Conservation (phyloP, 495 filamentous ascomycete species). For the Daldinia grandis region DNA sequence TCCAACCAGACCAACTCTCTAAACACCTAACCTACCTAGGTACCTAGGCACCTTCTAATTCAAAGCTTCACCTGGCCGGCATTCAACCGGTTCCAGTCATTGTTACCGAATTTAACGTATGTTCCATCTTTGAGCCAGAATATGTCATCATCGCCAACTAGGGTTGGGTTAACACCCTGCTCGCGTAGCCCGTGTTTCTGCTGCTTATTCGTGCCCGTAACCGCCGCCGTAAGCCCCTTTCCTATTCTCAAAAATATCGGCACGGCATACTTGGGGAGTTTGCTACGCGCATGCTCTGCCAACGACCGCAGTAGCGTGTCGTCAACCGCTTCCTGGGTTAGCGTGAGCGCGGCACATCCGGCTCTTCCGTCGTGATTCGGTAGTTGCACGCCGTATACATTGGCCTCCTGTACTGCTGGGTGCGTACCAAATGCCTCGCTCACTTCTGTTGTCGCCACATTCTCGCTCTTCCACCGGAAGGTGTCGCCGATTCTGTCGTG, state of each 20-base stretch:
- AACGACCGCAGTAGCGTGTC: conserved; percentile 62
- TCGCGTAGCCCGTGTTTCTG: conserved; percentile 75
- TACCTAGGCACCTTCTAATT: conserved; percentile 2
- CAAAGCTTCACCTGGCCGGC: conserved; percentile 76
- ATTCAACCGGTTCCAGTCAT: conserved; percentile 74
- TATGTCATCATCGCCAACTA: conserved; percentile 66
- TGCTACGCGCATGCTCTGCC: conserved; percentile 63
- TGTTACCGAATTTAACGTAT: conserved; percentile 72
- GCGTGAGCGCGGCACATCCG: conserved; percentile 78
- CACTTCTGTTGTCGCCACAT: conserved; percentile 88
- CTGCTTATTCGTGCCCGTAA: conserved; percentile 89
- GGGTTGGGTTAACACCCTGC: conserved; percentile 75
- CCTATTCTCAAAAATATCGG: conserved; percentile 80
- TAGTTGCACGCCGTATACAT: conserved; percentile 86
- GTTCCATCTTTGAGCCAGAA: conserved; percentile 69
- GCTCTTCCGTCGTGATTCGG: conserved; percentile 88
- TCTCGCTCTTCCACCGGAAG: conserved; percentile 95
- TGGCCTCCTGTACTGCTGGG: conserved; percentile 75
- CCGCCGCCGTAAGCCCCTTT: conserved; percentile 58
- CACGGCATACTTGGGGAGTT: conserved; percentile 76
- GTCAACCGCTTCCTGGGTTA: conserved; percentile 54
- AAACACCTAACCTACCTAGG: not conserved
- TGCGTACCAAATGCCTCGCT: conserved; percentile 75
- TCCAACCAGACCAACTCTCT: too few species aligned
- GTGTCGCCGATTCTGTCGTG: conserved; percentile 93